Percentiles rank a stretch among this genome's conserved stretches.
Conservation (phyloP, 1,284 basidiomycete species). For the Fomitiporia mediterranea region DNA sequence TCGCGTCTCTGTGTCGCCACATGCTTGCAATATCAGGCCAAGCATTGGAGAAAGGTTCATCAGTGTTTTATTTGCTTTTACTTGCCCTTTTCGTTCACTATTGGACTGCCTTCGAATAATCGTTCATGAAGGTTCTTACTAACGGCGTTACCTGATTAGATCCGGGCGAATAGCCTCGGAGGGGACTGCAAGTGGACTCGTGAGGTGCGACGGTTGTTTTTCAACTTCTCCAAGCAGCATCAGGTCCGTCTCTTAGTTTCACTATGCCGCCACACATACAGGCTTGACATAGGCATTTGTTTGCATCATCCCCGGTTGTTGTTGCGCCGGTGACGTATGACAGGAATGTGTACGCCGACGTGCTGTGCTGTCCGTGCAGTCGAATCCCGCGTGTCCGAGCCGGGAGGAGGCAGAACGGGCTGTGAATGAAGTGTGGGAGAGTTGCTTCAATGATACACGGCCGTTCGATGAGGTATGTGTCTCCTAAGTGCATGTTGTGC, state of each 20-base stretch:
- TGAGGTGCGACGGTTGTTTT: slow-evolving; percentile 73
- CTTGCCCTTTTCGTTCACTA: too few species aligned
- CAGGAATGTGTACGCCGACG: slow-evolving; percentile 88
- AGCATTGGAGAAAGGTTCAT: too few species aligned
- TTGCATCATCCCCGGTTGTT: slow-evolving; percentile 1
- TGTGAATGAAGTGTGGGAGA: slow-evolving; percentile 96
- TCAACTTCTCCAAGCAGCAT: slow-evolving; percentile 88
- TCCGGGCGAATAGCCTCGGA: slow-evolving; percentile 89
- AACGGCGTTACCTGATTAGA: slow-evolving; percentile 44
- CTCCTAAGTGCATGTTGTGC: not conserved
- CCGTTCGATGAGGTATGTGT: slow-evolving; percentile 89
- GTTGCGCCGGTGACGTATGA: slow-evolving; percentile 5
- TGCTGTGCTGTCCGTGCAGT: slow-evolving; percentile 76
- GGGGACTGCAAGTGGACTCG: slow-evolving; percentile 87
- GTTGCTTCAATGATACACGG: slow-evolving; percentile 91
- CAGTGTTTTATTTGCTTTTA: too few species aligned
- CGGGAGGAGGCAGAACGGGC: slow-evolving; percentile 76
- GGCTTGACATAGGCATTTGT: not conserved
- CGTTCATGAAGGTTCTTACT: not conserved
- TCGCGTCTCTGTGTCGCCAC: too few species aligned
- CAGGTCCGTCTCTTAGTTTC: slow-evolving; percentile 65
- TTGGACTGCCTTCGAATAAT: too few species aligned
- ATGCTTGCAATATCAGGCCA: too few species aligned
- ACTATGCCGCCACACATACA: slow-evolving; percentile 17
- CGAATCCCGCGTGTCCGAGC: slow-evolving; percentile 79